Percentiles rank a stretch among this genome's conserved stretches.
Evolutionary conservation across 441 rosid species (phyloP).

Genomic region (Aquilaria agallochum): DNA sequence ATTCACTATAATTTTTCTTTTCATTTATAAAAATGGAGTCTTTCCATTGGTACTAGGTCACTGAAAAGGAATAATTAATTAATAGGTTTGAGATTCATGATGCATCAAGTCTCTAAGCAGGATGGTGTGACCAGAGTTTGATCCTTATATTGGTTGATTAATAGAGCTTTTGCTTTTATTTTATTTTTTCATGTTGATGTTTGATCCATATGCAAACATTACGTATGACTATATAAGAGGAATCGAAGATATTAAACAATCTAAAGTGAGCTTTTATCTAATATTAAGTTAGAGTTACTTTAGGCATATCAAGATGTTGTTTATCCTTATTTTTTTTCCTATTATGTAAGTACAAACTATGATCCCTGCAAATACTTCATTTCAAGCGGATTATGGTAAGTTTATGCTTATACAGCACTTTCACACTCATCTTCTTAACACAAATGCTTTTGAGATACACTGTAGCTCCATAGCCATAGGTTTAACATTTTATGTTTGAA

Average conservation of each 20-base stretch:
- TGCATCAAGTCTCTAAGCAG: no score
- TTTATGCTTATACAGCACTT: background rate
- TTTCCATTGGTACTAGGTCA: no score
- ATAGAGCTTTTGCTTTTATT: conserved; percentile 77
- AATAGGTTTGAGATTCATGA: no score
- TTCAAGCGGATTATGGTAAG: conserved; percentile 86
- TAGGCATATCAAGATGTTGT: conserved; percentile 1
- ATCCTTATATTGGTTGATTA: conserved; percentile 4
- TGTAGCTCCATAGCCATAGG: background rate
- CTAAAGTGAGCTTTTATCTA: conserved; percentile 82
- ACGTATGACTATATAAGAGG: conserved; percentile 89
- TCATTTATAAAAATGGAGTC: no score
- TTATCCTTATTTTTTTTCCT: conserved; percentile 21
- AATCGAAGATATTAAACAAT: conserved; percentile 74
- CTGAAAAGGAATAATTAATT: no score
- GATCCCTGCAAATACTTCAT: conserved; percentile 65
- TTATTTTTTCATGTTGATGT: conserved; percentile 64
- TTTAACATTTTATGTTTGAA: conserved; percentile 1
- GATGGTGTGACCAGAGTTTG: no score
- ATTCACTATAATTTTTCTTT: no score
- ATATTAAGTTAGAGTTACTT: conserved; percentile 14
- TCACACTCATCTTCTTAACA: background rate
- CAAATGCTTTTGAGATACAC: background rate
- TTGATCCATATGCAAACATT: conserved; percentile 79
- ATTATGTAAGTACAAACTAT: conserved; percentile 66